Evolutionary conservation across 805 yeast species (phyloP).

Genomic region (Ogataea minuta): DNA sequence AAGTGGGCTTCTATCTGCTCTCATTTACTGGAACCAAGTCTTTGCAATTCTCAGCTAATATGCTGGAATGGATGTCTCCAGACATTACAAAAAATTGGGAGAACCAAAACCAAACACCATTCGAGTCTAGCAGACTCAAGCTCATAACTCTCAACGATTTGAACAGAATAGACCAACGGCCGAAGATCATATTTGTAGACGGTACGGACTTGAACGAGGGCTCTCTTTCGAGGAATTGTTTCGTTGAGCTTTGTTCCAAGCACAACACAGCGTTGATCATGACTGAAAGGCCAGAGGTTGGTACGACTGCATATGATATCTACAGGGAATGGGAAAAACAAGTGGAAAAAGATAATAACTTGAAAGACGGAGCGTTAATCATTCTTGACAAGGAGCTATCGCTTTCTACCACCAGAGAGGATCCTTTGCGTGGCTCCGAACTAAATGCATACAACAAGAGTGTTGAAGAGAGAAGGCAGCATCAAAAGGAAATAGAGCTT

Average conservation of each 20-base stretch:
- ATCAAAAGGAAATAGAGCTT: conserved; percentile 34
- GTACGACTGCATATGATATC: conserved; percentile 49
- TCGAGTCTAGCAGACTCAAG: conserved; percentile 60
- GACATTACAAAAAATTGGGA: conserved; percentile 87
- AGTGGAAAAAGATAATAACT: conserved; percentile 35
- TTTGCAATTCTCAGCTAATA: conserved; percentile 77
- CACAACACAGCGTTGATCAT: conserved; percentile 69
- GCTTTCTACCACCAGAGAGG: conserved; percentile 45
- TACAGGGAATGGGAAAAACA: conserved; percentile 52
- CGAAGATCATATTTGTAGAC: conserved; percentile 78
- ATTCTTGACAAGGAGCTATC: conserved; percentile 42
- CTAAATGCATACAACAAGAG: conserved; percentile 45
- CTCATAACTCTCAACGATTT: conserved; percentile 57
- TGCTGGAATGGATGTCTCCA: conserved; percentile 95
- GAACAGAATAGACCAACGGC: conserved; percentile 49
- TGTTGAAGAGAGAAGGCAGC: conserved; percentile 45
- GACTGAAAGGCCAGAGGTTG: conserved; percentile 59
- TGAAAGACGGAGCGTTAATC: conserved; percentile 63
- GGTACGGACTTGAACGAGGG: conserved; percentile 67
- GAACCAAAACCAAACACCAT: conserved; percentile 70
- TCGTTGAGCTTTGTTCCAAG: conserved; percentile 56
- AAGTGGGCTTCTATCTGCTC: conserved; percentile 69
- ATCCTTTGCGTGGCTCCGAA: conserved; percentile 49
- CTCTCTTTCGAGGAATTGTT: conserved; percentile 51
- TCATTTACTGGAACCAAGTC: conserved; percentile 78